Evolutionary conservation across 441 rosid species (phyloP), one percentile per base, ranked within the genome.

Genomic region (Adansonia grandidieri): DNA sequence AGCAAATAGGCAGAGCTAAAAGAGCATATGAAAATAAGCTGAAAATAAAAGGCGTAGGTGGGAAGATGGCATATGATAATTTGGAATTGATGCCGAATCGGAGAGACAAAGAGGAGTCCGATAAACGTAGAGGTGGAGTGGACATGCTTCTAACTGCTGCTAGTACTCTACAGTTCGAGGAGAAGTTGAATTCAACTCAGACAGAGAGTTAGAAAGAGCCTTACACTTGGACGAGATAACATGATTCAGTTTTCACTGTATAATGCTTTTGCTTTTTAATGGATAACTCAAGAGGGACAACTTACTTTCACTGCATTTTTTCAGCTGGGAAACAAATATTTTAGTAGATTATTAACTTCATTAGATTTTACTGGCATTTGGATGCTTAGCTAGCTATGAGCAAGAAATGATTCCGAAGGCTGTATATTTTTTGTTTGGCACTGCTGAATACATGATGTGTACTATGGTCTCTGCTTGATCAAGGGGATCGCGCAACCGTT

Each of bases 121-220:
- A 81, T 65, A 87, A 82, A 75, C 82, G 84, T 70, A 84, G 88
- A 70, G 93, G 89, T 75, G 93, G 93, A 82, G 81, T 93, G 92
- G 92, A 89, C 71, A 89, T 96, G 90, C 98, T 93, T 80, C 80
- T 93, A 45, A 87, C 83, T 78, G 97, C 97, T 24, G 95, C 94
- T 19, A 87, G 82, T 54, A 88, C 92, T 67, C 80, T 92, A 44
- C 88, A 86, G 74, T 83, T 80, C 6, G 85, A 87, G 82, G 91
- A 87, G 79, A 81, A 87, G 75, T 77, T 82, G 80, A 82, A 79
- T 50, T 77, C 80, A 5, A 71, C 76, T 53, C 76, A 73, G 76
- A 73, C 67, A 80, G 80, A 84, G 73, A 71, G 80, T 58, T 72
- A 73, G 69, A 48, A 48, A 77, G 17, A 50, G 11, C 24, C 53